Conservation (phyloP, 2,329 filamentous ascomycete genomes). For the Venturia nashicola region DNA sequence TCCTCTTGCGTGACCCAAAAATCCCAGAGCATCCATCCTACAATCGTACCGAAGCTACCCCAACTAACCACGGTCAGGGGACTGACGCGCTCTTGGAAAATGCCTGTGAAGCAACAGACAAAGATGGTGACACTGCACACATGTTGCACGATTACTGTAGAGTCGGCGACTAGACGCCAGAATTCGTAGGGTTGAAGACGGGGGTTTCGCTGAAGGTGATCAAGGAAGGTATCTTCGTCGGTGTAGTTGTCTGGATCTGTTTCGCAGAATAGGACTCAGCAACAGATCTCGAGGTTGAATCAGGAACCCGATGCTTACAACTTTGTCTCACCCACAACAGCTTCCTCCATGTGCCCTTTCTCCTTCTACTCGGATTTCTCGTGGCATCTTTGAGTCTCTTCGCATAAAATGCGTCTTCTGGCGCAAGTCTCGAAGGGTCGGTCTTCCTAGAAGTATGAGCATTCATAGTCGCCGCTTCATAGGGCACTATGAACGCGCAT, state of each 20-base stretch:
- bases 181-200: constrained; percentile 93
- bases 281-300: constrained; percentile 10
- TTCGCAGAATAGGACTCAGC: constrained; percentile 28
- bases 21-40: constrained; percentile 88
- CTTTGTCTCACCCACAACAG: constrained; percentile 96
- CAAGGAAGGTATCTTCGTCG: constrained; percentile 90
- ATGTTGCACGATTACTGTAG: constrained; percentile 93
- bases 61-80: constrained; percentile 81
- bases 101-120: constrained; percentile 83
- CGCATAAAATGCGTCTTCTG: constrained; percentile 68
- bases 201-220: constrained; percentile 89
- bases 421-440: constrained; percentile 49
- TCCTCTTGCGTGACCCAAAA: constrained; percentile 71
- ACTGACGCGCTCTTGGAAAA: constrained; percentile 75
- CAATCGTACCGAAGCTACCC: constrained; percentile 68
- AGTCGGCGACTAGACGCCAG: constrained; percentile 90
- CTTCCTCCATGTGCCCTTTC: constrained; percentile 76
- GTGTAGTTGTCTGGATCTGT: constrained; percentile 90
- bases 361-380: constrained; percentile 52
- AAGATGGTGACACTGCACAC: constrained; percentile 93
- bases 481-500: background rate
- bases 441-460: constrained; percentile 1
- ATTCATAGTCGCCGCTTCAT: background rate
- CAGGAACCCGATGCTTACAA: constrained; percentile 41
- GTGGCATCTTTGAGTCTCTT: constrained; percentile 40